Base-by-base conservation (phyloP, 768 basidiomycete genomes). In the Roridomyces roridus region DNA sequence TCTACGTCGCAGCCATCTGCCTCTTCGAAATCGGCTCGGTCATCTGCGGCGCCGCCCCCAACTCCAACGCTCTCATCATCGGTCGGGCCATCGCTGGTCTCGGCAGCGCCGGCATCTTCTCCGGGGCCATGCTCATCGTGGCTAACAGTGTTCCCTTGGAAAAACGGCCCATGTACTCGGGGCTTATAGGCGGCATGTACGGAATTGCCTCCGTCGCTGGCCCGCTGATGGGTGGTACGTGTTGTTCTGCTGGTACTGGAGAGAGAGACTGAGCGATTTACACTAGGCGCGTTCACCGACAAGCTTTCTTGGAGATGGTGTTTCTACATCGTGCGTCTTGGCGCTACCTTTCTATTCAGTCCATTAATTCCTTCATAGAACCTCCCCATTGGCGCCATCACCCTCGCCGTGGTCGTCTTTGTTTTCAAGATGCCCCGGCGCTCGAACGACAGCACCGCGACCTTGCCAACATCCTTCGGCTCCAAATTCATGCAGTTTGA, bases 281-380 rank as follows among this genome's bases (percentile, higher is more conserved):
- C n/a, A n/a, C n/a, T n/a, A n/a, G n/a, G n/a, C n/a, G 65, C 55
- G 5, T 72, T 73, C 52, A 68, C 70, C 17, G 65, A 69, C 39
- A 60, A 69, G 31, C 50, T 65, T 18, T 65, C 70, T 3, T 77
- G 77, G 76, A 63, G 77, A 40, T 79, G 77, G 77, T 75, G 49
- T 28, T 58, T 34, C 31, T 34, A 42, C 37, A 31, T 36, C 11
- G 25, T 26, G 17, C 26, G 10, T 21, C n/a, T n/a, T n/a, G n/a
- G n/a, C n/a, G n/a, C n/a, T n/a, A 23, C 34, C n/a, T 10, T 24
- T 34, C 23, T 31, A 18, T 1, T 14, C 5, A 18, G 29, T 18
- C 35, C n/a, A 53, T 53, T 18, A 77, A 8, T 34, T 15, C 31
- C 31, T 11, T 34, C 31, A 15, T 74, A 34, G 31, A 60, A 47